Base-by-base conservation (phyloP, 2,329 filamentous ascomycete species). In the Fusarium stilboides region DNA sequence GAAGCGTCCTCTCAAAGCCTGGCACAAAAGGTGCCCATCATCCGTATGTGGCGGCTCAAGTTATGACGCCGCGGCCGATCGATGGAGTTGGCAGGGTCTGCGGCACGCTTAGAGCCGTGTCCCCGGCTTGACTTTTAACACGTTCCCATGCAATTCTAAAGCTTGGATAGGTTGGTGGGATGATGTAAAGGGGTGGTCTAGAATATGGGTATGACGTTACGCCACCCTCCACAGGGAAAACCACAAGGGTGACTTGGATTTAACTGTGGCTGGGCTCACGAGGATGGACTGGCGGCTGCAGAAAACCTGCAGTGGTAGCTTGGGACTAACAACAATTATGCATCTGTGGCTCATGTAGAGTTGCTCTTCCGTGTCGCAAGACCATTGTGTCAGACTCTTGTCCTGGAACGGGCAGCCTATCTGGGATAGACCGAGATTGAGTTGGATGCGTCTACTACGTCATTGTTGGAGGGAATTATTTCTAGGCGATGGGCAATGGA, bases 51-150 rank as follows among this genome's bases (percentile, higher is more conserved):
- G 66, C 65, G 50, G 61, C 51, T 55, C 61, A 34, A 51, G 24
- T 51, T 52, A 69, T 70, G 66, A 69, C 67, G 67, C 66, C 66
- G 42, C 39, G 45, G 62, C 53, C 62, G 52, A 67, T 66, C 45
- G 46, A 63, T 63, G 56, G 44, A 46, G 36, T 37, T 37, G 63
- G n/a, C 51, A 58, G 44, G 33, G 40, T 46, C 37, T 44, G 20
- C 40, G 44, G 45, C 42, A 52, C 34, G 34, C 39, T 42, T 26
- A 28, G 26, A 37, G 45, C 39, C 44, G 47, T 46, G 28, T 47
- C 40, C 40, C 52, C 19, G 44, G 24, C 33, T 37, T 28, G 42
- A 45, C 40, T 43, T 64, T 45, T 50, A 62, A 26, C 42, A 54
- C 46, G 34, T 42, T 61, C 40, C 47, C 28, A 49, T 15, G 19